Base-by-base conservation (phyloP, 2,329 filamentous ascomycete genomes). In the Colletotrichum costaricense region DNA sequence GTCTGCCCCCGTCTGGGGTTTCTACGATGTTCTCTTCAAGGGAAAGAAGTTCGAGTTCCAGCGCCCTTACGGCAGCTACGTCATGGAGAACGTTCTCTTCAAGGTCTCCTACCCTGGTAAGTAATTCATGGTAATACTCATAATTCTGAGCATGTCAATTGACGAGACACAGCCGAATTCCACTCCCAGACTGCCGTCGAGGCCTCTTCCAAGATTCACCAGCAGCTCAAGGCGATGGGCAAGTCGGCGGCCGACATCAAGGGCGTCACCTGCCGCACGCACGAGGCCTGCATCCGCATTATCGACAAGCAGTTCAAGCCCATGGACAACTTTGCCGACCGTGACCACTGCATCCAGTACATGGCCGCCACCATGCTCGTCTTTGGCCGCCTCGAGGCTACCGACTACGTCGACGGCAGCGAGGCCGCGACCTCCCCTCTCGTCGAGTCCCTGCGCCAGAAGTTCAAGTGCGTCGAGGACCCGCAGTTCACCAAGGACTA, bases 301-400 rank as follows among this genome's bases (percentile, higher is more conserved):
- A 99, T 99, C 80, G 97, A 99, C 91, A 99, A 99, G 90, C 97
- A 99, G 87, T 97, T 98, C 90, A 98, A 98, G 91, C 93, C 95
- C 79, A 97, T 99, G 94, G 95, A 98, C 89, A 99, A 99, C 92
- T 99, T 98, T 81, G 97, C 97, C 81, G 97, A 99, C 87, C 95
- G 97, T 81, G 97, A 99, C 86, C 97, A 99, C 90, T 99, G 97
- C 87, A 96, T 99, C 78, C 97, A 98, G 88, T 99, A 99, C 91
- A 99, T 99, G 97, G 94, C 95, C 81, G 89, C 95, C 76, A 95
- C 95, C 80, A 98, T 98, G 95, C 93, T 99, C 78, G 93, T 93
- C 77, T 98, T 96, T 85, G 95, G 97, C 84, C 95, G 97, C 77
- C 93, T 99, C 75, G 94, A 95, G 79, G 96, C 97, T 63, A 94